Evolutionary conservation across 1,139 yeast genomes (phyloP), one percentile per base, ranked within the genome.

Genomic region (Pneumocystis oryctolagi): DNA sequence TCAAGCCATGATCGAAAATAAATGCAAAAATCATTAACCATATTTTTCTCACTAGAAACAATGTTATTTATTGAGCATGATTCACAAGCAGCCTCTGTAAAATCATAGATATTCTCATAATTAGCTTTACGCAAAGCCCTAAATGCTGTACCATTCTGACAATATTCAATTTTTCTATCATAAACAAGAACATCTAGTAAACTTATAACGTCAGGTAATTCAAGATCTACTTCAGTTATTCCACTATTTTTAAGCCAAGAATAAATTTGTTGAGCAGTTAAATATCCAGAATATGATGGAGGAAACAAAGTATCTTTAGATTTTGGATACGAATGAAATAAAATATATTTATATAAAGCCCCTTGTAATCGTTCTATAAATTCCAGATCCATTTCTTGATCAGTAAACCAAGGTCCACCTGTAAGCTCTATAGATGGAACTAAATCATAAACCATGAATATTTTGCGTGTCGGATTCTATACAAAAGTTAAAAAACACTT

Each of bases 341-440:
- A 89, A 5, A 88, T 83, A 73, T 78, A 92, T 69, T 94, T 79
- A 96, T 97, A 92, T 18, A 90, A 84, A 60, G 90, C 92, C 31
- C 88, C 83, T 67, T 88, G 75, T 65, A 92, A 76, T 61, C 89
- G 84, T 69, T 89, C 94, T 65, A 92, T 90, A 71, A 92, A 92
- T 72, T 90, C 98, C 2, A 90, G 84, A 71, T 92, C 99, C 66
- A 92, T 79, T 73, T 92, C 98, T 40, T 90, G 84, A 72, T 94
- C 98, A 0, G 97, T 89, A 73, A 90, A 94, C 98, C 98, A 92
- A 2, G 98, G 98, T 1, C 98, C 99, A 66, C 99, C 99, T 0
- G 98, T 92, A 58, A 92, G 94, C 69, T 90, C 97, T 47, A 88
- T 84, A 3, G 95, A 85, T 8, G 99, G 99, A 72, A 89, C 96